Conservation (phyloP, 2,329 filamentous ascomycete genomes). For the Calonectria honghensis region DNA sequence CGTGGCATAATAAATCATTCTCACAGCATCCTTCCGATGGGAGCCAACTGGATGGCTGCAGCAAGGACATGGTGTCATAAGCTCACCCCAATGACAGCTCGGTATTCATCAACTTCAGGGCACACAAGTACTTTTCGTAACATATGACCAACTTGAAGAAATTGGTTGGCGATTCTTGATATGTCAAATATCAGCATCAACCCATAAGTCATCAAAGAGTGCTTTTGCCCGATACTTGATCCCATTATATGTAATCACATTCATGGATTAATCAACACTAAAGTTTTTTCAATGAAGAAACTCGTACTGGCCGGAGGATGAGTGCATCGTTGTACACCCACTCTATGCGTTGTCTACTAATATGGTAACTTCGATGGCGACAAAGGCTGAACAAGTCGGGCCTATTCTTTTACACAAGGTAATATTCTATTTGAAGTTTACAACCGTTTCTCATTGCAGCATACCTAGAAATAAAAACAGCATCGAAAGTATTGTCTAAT, state of each 20-base stretch:
- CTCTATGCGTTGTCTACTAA: not conserved
- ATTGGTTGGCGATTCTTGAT: not conserved
- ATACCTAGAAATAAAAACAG: not conserved
- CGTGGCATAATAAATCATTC: too few species aligned
- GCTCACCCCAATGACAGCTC: too few species aligned
- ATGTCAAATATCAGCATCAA: not conserved
- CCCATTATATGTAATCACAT: not conserved
- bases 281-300: not conserved
- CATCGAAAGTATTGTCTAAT: not conserved
- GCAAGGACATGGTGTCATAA: too few species aligned
- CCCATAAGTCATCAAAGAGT: not conserved
- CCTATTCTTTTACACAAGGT: not conserved
- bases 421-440: not conserved
- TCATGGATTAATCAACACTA: not conserved
- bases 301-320: not conserved
- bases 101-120: too few species aligned
- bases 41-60: too few species aligned
- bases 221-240: not conserved
- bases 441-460: not conserved
- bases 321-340: not conserved
- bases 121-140: too few species aligned
- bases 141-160: too few species aligned
- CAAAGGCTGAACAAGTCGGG: not conserved
- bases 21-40: too few species aligned
- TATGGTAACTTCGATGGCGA: not conserved